Conservation (phyloP, 495 filamentous ascomycete species). For the Penicillium macrosclerotiorum region DNA sequence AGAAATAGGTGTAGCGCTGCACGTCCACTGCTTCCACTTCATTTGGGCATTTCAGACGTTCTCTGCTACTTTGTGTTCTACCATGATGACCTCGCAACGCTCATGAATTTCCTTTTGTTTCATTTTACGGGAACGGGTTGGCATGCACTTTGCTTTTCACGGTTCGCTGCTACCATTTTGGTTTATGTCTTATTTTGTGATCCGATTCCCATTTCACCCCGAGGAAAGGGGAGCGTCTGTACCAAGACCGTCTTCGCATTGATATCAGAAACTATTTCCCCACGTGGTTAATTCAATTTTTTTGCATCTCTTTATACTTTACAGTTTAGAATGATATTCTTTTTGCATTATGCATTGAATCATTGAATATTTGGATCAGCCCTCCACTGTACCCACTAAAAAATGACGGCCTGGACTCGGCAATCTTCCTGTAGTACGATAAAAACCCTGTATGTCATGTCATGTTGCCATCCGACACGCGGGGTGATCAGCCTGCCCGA, state of each 20-base stretch:
- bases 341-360: too few relatives aligned
- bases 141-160: slow-evolving; percentile 10
- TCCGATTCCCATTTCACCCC: slow-evolving; percentile 4
- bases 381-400: too few relatives aligned
- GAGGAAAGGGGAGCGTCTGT: too few relatives aligned
- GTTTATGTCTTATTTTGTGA: slow-evolving; percentile 4
- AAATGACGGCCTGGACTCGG: too few relatives aligned
- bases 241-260: slow-evolving; percentile 22
- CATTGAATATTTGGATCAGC: background rate
- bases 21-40: slow-evolving; percentile 3
- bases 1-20: slow-evolving; percentile 29
- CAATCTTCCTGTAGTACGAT: too few relatives aligned
- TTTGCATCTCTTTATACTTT: too few relatives aligned
- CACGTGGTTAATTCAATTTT: slow-evolving; percentile 4
- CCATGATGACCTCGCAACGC: slow-evolving; percentile 15
- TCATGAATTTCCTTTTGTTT: slow-evolving; percentile 29
- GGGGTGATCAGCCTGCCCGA: slow-evolving; percentile 11
- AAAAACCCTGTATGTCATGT: too few relatives aligned
- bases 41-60: too few relatives aligned
- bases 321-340: too few relatives aligned
- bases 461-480: slow-evolving; percentile 10
- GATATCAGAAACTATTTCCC: slow-evolving; percentile 12
- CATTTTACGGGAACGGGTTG: slow-evolving; percentile 13
- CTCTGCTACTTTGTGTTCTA: too few relatives aligned
- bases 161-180: background rate